Conservation (phyloP, 805 yeast species). For the Saturnispora gosingensis region DNA sequence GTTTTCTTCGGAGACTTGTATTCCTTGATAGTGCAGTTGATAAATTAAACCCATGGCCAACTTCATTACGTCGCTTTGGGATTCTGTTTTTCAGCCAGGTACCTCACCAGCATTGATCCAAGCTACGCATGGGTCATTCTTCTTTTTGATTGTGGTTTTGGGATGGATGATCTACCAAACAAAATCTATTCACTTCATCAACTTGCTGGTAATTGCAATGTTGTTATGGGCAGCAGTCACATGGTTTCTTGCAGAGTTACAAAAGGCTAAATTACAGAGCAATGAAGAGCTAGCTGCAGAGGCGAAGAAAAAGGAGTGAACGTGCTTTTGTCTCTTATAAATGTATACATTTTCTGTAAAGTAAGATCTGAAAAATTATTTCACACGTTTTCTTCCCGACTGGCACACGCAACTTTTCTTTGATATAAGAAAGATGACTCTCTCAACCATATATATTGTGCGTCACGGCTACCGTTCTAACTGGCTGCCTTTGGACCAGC, state of each 20-base stretch:
- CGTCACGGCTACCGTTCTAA: constrained; percentile 89
- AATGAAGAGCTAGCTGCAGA: constrained; percentile 30
- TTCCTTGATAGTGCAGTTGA: not conserved
- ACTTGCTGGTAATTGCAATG: constrained; percentile 33
- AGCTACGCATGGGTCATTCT: constrained; percentile 83
- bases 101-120: constrained; percentile 79
- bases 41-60: not conserved
- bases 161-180: constrained; percentile 49
- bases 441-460: constrained; percentile 57
- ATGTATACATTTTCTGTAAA: not conserved
- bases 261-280: constrained; percentile 34
- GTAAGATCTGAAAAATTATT: not conserved
- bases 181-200: constrained; percentile 57
- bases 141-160: constrained; percentile 50
- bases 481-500: constrained; percentile 76
- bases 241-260: constrained; percentile 78
- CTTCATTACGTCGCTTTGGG: constrained; percentile 70
- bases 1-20: not conserved
- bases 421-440: constrained; percentile 28
- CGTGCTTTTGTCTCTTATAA: not conserved
- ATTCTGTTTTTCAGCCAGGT: constrained; percentile 87
- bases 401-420: not conserved
- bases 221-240: constrained; percentile 71
- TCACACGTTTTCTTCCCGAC: not conserved
- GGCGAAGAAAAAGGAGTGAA: constrained; percentile 4